Base-by-base conservation (phyloP, 1,139 yeast species). In the Candida pseudoviswanathii region DNA sequence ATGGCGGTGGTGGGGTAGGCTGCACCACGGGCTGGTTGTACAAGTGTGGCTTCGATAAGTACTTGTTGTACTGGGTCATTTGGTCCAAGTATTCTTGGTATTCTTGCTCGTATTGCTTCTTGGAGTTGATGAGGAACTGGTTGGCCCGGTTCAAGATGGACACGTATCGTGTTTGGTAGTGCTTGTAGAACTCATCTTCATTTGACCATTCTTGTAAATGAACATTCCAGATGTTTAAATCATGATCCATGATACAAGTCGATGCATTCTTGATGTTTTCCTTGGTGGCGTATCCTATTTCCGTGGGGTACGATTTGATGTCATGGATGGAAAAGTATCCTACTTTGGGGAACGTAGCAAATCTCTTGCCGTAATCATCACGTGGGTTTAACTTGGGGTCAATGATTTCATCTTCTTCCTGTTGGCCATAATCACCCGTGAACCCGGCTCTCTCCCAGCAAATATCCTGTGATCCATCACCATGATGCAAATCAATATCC, bases 401-500 rank as follows among this genome's bases (percentile, higher is more conserved):
- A 51, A 51, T 34, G 57, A 70, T 70, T 36, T 73, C 76, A 52
- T 71, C 82, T 39, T 73, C 73, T 36, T 67, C 75, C 43, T 68
- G 74, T 54, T 73, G 74, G 11, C 81, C 82, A 56, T 73, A 75
- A 50, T 80, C 82, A 2, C 82, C 81, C 8, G 66, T 63, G 56
- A 82, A 78, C 0, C 89, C 89, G 0, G 89, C 88, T 56, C 88
- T 73, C 58, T 85, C 86, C 92, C 94, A 89, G 58, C 95, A 85
- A 27, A 89, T 86, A 65, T 89, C 96, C 61, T 89, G 96, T 4
- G 89, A 81, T 4, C 96, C 96, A 65, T 89, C 96, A n/a, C 96
- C 96, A 61, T 89, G 96, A 62, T 89, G 96, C 46, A 89, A 73
- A 65, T 89, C 96, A 54, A 89, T 86, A 64, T 89, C 96, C 34